These are phyloP conservation scores for Cucumis melo DNA, from an alignment of 306 rosid species.

Conservation along the genomic window DNA sequence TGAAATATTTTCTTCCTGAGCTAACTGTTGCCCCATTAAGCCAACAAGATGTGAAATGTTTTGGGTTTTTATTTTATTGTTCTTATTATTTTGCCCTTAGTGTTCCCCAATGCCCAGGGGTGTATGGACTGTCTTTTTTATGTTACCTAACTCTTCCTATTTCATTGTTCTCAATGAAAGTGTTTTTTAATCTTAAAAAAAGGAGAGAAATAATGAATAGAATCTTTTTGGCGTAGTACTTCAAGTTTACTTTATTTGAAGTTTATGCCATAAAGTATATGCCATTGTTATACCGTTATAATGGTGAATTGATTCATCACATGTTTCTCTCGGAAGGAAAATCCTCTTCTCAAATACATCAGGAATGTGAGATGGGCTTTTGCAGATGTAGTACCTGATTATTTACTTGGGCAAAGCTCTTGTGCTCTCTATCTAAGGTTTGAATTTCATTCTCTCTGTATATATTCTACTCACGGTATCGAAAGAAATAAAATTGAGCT, in stretches of 20 bases:
- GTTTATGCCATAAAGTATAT: too few relatives aligned
- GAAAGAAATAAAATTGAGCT: neutral
- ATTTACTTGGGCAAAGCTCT: conserved; percentile 74
- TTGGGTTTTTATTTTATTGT: neutral
- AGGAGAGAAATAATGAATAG: neutral
- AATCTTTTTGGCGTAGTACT: neutral
- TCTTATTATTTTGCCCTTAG: neutral
- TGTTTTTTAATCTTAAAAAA: neutral
- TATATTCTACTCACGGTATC: neutral
- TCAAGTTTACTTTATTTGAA: neutral
- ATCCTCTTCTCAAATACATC: conserved; percentile 83
- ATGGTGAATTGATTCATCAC: neutral
- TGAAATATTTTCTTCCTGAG: too few relatives aligned
- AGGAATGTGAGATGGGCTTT: conserved; percentile 86
- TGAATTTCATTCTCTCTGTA: neutral
- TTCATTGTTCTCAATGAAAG: neutral
- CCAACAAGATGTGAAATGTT: too few relatives aligned
- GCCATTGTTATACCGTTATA: neutral
- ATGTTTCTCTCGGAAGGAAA: conserved; percentile 52
- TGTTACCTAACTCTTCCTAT: neutral
- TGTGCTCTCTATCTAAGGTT: conserved; percentile 95
- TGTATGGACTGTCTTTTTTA: neutral
- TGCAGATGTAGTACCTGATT: conserved; percentile 88
- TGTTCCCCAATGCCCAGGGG: neutral
- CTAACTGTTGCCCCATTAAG: too few relatives aligned